Percentiles rank a stretch among this genome's conserved stretches.
phyloP scores from a whole-genome alignment of 139 green algal genomes.

The Micractinium conductrix region DNA sequence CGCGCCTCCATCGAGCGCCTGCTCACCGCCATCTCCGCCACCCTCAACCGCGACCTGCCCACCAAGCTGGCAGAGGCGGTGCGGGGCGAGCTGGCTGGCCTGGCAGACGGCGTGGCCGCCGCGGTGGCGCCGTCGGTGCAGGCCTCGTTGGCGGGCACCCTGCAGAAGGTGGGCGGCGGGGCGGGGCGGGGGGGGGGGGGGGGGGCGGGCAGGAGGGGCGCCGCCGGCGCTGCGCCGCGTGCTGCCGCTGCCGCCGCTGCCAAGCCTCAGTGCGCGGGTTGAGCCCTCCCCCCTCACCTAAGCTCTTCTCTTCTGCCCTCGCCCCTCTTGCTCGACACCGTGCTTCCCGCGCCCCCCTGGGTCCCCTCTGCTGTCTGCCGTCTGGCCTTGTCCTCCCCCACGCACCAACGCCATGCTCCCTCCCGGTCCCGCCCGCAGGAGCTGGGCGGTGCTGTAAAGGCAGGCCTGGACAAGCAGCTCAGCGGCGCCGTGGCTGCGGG shows the following conservation, averaged over 20 bases:
- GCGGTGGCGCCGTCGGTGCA: conserved; percentile 29
- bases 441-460: conserved; percentile 29
- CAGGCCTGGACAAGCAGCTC: conserved; percentile 28
- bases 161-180: conserved; percentile 30
- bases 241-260: no score
- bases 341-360: not conserved
- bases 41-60: conserved; percentile 61
- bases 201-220: no score
- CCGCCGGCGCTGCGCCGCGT: not conserved
- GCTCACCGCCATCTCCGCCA: conserved; percentile 45
- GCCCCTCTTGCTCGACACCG: not conserved
- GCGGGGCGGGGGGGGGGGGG: not conserved
- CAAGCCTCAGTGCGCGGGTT: no score
- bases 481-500: conserved; percentile 26
- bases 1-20: conserved; percentile 49
- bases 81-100: conserved; percentile 31
- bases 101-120: conserved; percentile 18
- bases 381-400: not conserved
- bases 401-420: not conserved
- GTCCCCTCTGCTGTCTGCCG: no score
- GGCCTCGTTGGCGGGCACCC: conserved; percentile 23
- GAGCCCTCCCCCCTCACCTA: no score
- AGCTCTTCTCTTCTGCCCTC: not conserved
- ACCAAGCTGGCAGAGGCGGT: conserved; percentile 40
- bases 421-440: not conserved